Evolutionary conservation across 805 yeast species (phyloP).

Genomic region (Candida arabinofermentans): DNA sequence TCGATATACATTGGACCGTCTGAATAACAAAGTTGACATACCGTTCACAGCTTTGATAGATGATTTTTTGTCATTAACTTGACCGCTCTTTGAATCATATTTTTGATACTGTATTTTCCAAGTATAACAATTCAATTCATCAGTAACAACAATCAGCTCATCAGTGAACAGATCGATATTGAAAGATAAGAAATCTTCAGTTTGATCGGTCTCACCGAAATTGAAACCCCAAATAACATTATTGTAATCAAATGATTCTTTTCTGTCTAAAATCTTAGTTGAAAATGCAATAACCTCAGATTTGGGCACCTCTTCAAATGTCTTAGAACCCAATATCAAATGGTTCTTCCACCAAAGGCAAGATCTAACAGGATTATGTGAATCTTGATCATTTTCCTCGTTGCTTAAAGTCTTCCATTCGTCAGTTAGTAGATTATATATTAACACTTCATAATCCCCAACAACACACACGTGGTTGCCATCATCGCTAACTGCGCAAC

Average conservation of each 20-base stretch:
- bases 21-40: conserved; percentile 13
- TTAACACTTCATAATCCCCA: conserved; percentile 43
- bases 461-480: conserved; percentile 48
- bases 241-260: conserved; percentile 24
- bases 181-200: conserved; percentile 27
- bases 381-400: conserved; percentile 25
- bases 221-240: conserved; percentile 33
- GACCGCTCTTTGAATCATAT: background rate
- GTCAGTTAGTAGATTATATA: conserved; percentile 37
- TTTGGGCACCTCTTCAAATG: conserved; percentile 19
- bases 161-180: conserved; percentile 27
- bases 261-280: conserved; percentile 18
- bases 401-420: conserved; percentile 43
- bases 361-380: conserved; percentile 29
- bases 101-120: conserved; percentile 24
- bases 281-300: conserved; percentile 31
- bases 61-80: background rate
- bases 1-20: conserved; percentile 25
- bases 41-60: background rate
- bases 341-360: conserved; percentile 36
- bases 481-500: conserved; percentile 41
- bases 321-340: conserved; percentile 27
- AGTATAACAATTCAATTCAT: conserved; percentile 31
- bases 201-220: conserved; percentile 23
- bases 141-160: conserved; percentile 30